phyloP scores from a whole-genome alignment of 2,329 filamentous ascomycete species.

The Fusarium pininemorale region DNA sequence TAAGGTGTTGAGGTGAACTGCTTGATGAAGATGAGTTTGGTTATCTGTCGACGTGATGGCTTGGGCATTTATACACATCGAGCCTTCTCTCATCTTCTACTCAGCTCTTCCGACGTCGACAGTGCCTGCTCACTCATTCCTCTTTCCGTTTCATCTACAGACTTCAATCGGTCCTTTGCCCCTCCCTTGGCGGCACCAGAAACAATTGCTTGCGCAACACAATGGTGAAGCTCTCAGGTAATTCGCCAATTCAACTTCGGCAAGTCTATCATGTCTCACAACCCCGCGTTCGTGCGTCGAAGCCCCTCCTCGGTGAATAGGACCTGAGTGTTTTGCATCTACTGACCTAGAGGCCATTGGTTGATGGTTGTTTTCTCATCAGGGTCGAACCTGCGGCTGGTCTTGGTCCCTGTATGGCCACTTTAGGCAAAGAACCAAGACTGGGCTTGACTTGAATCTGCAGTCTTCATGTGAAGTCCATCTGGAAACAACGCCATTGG shows the following conservation, averaged over 20 bases:
- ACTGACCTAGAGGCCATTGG: background rate
- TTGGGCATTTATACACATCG: background rate
- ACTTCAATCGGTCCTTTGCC: background rate
- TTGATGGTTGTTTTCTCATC: too few relatives aligned
- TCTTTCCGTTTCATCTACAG: background rate
- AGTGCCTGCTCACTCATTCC: background rate
- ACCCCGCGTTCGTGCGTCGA: background rate
- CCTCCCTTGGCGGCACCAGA: background rate
- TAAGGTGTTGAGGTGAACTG: background rate
- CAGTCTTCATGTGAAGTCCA: too few relatives aligned
- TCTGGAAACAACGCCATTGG: background rate
- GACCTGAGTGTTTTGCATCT: background rate
- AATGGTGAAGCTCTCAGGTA: background rate
- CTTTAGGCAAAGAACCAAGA: background rate
- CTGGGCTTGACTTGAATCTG: background rate
- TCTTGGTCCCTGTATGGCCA: background rate
- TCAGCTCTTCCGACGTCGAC: fast-evolving
- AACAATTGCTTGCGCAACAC: background rate
- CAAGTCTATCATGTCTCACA: background rate
- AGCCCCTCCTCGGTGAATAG: background rate
- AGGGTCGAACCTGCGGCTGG: fast-evolving
- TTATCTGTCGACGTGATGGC: background rate
- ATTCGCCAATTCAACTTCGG: background rate
- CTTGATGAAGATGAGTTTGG: background rate
- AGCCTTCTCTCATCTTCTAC: background rate